Conservation (phyloP, 305 asterid species). For the Monarda citriodora region DNA sequence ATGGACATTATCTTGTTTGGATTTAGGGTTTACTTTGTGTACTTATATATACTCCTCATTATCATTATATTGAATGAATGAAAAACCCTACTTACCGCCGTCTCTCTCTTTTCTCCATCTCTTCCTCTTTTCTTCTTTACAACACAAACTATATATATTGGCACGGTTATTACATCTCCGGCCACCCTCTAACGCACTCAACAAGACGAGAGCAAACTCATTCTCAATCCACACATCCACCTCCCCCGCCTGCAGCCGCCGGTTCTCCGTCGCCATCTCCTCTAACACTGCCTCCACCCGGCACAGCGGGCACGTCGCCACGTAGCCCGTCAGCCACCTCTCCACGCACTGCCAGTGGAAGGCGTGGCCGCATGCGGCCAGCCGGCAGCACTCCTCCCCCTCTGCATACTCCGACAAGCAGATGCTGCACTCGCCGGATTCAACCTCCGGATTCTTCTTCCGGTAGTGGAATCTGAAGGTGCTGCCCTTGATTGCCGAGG, state of each 20-base stretch:
- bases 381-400: slow-evolving; percentile 41
- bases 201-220: slow-evolving; percentile 33
- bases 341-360: slow-evolving; percentile 54
- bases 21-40: no score
- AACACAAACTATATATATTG: no score
- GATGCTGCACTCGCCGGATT: slow-evolving; percentile 36
- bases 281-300: slow-evolving; percentile 44
- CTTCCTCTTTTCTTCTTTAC: no score
- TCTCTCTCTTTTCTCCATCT: no score
- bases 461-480: slow-evolving; percentile 33
- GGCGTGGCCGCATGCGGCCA: slow-evolving; percentile 41
- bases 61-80: no score
- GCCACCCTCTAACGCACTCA: slow-evolving; percentile 24
- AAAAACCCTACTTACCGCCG: no score
- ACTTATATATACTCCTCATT: no score
- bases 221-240: slow-evolving; percentile 27
- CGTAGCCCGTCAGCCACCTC: slow-evolving; percentile 42
- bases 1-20: no score
- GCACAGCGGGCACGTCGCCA: slow-evolving; percentile 61
- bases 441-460: slow-evolving; percentile 2
- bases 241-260: slow-evolving; percentile 18
- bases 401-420: slow-evolving; percentile 44
- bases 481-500: slow-evolving; percentile 28
- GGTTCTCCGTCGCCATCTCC: slow-evolving; percentile 26
- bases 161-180: slow-evolving; percentile 18